Evolutionary conservation across 116 monocot species (phyloP).

Genomic region (Zostera marina): DNA sequence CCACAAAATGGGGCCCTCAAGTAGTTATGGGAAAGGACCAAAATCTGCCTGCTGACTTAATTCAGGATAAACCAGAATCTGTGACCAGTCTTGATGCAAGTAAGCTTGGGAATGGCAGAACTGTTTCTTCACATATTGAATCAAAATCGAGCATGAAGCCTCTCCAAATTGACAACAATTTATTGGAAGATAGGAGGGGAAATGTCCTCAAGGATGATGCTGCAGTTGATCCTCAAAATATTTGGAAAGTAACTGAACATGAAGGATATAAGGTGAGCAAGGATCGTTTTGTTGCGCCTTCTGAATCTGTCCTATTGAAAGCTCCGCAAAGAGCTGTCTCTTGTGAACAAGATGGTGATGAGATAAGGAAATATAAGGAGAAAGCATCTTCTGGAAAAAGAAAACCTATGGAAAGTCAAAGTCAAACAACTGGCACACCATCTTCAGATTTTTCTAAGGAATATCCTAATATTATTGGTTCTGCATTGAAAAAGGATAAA

Average conservation of each 20-base stretch:
- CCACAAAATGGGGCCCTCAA: slow-evolving; percentile 9
- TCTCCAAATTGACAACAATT: slow-evolving; percentile 9
- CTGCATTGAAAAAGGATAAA: slow-evolving; percentile 27
- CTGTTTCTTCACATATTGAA: slow-evolving; percentile 5
- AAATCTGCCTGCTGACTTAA: slow-evolving; percentile 11
- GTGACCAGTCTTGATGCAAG: slow-evolving; percentile 3
- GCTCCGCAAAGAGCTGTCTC: slow-evolving; percentile 16
- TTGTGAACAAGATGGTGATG: slow-evolving; percentile 17
- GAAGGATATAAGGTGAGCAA: slow-evolving; percentile 16
- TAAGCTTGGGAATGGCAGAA: not conserved
- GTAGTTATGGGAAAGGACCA: slow-evolving; percentile 14
- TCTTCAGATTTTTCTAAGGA: slow-evolving; percentile 20
- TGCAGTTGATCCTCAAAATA: slow-evolving; percentile 13
- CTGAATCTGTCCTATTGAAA: slow-evolving; percentile 19
- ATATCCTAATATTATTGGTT: slow-evolving; percentile 5
- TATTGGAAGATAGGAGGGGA: slow-evolving; percentile 15
- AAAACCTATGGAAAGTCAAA: slow-evolving; percentile 23
- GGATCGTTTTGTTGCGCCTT: slow-evolving; percentile 13
- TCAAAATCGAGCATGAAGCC: slow-evolving; percentile 20
- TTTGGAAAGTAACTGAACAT: slow-evolving; percentile 15
- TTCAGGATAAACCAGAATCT: slow-evolving; percentile 10
- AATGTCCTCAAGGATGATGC: slow-evolving; percentile 9
- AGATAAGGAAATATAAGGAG: slow-evolving; percentile 16
- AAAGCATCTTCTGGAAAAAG: slow-evolving; percentile 21
- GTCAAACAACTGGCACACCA: slow-evolving; percentile 10